A percentile compares a stretch with the other conserved stretches of the same genome.
Conservation (phyloP, 1,139 yeast genomes). For the Saccharomyces hybrid region DNA sequence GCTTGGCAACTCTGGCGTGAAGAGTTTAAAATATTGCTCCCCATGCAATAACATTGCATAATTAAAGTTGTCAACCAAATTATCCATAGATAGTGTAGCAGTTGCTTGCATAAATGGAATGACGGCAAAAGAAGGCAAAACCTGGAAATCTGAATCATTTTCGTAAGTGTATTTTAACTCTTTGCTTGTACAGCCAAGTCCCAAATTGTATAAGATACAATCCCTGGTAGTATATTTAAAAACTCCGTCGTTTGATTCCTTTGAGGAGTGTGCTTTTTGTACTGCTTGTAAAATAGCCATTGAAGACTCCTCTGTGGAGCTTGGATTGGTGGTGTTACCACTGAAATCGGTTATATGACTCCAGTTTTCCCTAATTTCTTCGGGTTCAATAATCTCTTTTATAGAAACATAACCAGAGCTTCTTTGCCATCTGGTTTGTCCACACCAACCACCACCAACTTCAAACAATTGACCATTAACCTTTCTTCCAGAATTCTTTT, state of each 20-base stretch:
- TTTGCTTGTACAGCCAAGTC: slow-evolving; percentile 75
- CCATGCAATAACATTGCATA: slow-evolving; percentile 90
- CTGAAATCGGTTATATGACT: slow-evolving; percentile 59
- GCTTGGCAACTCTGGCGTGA: slow-evolving; percentile 74
- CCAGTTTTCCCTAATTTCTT: slow-evolving; percentile 65
- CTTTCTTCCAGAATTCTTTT: slow-evolving; percentile 25
- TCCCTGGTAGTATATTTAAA: slow-evolving; percentile 58
- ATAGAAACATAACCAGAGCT: slow-evolving; percentile 71
- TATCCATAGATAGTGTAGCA: slow-evolving; percentile 46
- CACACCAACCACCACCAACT: slow-evolving; percentile 91
- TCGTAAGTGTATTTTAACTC: slow-evolving; percentile 81
- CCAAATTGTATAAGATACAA: slow-evolving; percentile 77
- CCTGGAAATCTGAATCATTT: slow-evolving; percentile 69
- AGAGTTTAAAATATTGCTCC: slow-evolving; percentile 82
- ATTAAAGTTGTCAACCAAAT: slow-evolving; percentile 71
- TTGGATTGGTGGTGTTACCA: slow-evolving; percentile 41
- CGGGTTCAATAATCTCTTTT: slow-evolving; percentile 52
- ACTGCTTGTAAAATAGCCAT: slow-evolving; percentile 69
- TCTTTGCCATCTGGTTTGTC: slow-evolving; percentile 92
- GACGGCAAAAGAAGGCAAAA: slow-evolving; percentile 88
- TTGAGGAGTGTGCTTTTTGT: slow-evolving; percentile 42
- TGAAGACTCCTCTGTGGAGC: slow-evolving; percentile 66
- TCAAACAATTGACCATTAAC: slow-evolving; percentile 62
- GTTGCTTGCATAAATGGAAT: slow-evolving; percentile 61
- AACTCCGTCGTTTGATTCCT: slow-evolving; percentile 35